Evolutionary conservation across 805 yeast genomes (phyloP), one percentile per base, ranked within the genome.

Genomic region (Komagataella phaffii): DNA sequence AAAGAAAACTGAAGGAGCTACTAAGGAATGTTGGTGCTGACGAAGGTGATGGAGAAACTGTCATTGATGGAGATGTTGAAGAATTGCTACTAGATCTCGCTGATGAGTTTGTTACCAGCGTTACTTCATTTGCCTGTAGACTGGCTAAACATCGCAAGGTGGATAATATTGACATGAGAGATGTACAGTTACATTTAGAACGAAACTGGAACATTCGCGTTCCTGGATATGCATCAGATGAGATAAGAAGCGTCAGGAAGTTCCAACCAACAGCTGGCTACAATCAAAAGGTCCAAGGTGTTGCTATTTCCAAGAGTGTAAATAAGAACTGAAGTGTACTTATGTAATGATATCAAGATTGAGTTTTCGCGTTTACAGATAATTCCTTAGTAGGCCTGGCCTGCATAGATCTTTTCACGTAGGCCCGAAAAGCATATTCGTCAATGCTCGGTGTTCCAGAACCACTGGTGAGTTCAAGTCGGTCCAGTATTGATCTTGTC

Each of bases 1-100:
- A 93, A 65, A 74, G 99, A 50, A 93, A 93, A 64, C 73, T 93
- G 57, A 77, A 86, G 56, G 99, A 93, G 63, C 73, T 93, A 54
- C 93, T 93, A 6, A 80, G 81, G 61, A 80, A 87, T 2, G 86
- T 83, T 14, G 93, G 90, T 6, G 79, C 83, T 2, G 91, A 85
- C 63, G 93, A 84, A 64, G 96, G 96, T 46, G 97, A 91, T 62
- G 85, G 91, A 17, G 95, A 89, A 59, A 82, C 95, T 5, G 76
- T 77, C 3, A 85, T 93, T 53, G 99, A 91, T 65, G 98, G 97
- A 24, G 97, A 93, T 66, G 96, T 88, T 17, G 96, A 90, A 65
- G 98, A 91, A 58, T 69, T 93, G 45, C 69, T 93, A 43, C 72
- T 93, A 47, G 99, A 93, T 65, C 70, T 93, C 49, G 97, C 99